Percentiles rank a stretch among this genome's conserved stretches.
Conservation (phyloP, 805 yeast species). For the Candida golubevii region DNA sequence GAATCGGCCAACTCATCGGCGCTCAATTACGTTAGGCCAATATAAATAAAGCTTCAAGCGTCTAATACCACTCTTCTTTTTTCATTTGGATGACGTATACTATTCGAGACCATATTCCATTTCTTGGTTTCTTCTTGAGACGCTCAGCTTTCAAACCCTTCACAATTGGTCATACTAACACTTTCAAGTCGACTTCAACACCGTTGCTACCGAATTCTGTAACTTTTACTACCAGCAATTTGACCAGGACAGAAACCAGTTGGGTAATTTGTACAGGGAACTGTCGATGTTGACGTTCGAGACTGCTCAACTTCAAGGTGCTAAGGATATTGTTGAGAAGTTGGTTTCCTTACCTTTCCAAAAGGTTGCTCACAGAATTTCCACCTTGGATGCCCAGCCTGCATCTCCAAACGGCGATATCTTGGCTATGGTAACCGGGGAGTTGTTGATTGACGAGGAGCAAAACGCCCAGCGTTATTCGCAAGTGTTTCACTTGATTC, state of each 20-base stretch:
- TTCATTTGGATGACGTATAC: too few relatives aligned
- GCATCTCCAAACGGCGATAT: conserved; percentile 91
- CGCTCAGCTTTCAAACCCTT: too few relatives aligned
- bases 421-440: conserved; percentile 96
- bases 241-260: conserved; percentile 85
- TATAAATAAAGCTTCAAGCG: too few relatives aligned
- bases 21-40: too few relatives aligned
- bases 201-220: conserved; percentile 73
- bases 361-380: conserved; percentile 88
- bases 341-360: conserved; percentile 83
- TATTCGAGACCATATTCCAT: too few relatives aligned
- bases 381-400: conserved; percentile 97
- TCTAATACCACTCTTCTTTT: too few relatives aligned
- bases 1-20: too few relatives aligned
- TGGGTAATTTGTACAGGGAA: conserved; percentile 92
- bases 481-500: conserved; percentile 94
- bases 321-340: conserved; percentile 88
- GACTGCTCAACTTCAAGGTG: conserved; percentile 91
- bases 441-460: conserved; percentile 88
- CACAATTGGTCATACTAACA: conserved; percentile 10
- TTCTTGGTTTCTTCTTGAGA: too few relatives aligned
- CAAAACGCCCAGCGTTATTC: conserved; percentile 94
- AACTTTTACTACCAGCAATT: conserved; percentile 93
- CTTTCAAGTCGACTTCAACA: conserved; percentile 37
- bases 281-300: conserved; percentile 98